Evolutionary conservation across 495 filamentous ascomycete species (phyloP), one percentile per base, ranked within the genome.

Genomic region (Talaromyces proteolyticus): DNA sequence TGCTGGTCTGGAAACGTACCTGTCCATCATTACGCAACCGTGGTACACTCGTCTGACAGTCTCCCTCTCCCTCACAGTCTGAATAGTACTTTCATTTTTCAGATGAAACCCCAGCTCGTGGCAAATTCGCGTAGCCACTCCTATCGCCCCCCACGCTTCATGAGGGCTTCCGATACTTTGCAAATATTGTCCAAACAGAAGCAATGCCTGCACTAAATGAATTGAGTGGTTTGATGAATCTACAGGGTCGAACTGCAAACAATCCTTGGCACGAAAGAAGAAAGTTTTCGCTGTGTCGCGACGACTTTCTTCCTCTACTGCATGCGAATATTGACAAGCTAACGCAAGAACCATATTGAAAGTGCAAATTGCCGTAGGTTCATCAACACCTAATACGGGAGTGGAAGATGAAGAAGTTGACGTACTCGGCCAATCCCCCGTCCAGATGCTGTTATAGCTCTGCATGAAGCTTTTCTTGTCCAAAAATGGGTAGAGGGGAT

Each of bases 61-160:
- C 34, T 73, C 66, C 44, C 64, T 59, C 62, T 58, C 17, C 52
- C 65, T 7, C 52, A 52, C 10, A 73, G 55, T 20, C 60, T 58
- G 4, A 60, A 58, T n/a, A n/a, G n/a, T n/a, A 44, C 65, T 60
- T 0, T 57, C 67, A 43, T 68, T 61, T 37, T 66, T 62, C 11
- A 88, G 78, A 63, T 95, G 90, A 22, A 95, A 71, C 1, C 90
- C 90, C 21, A 94, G 61, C 3, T 84, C 83, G 53, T 91, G 86
- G 3, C 84, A 86, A 56, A 93, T 88, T 3, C 90, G 80, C 36
- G 92, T 76, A 1, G 84, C 80, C n/a, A 94, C 67, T 1, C 82
- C 84, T 0, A 81, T 83, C 23, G 87, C 70, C 34, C 83, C 80
- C 78, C 83, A 88, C 18, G 64, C 67, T 46, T 67, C 62, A 50